Percentiles rank a stretch among this genome's conserved stretches.
Conservation (phyloP, 768 basidiomycete species). For the Rhodotorula toruloides region DNA sequence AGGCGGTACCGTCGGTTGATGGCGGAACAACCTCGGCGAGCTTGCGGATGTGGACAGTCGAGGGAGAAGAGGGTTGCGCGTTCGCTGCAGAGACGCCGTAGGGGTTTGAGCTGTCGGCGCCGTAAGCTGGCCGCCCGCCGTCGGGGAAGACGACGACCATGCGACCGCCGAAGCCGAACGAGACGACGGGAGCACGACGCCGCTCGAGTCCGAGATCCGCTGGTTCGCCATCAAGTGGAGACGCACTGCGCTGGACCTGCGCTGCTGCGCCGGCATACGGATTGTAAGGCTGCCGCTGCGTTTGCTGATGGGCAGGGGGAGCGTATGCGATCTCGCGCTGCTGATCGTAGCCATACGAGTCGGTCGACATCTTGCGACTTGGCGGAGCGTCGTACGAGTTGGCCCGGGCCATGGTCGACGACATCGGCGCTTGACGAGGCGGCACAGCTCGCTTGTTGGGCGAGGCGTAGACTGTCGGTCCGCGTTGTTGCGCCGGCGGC, state of each 20-base stretch:
- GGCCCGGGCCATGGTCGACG: neutral
- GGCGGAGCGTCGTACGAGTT: slow-evolving; percentile 13
- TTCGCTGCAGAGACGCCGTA: slow-evolving; percentile 56
- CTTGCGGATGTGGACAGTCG: slow-evolving; percentile 59
- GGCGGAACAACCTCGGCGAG: slow-evolving; percentile 66
- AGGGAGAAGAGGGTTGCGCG: slow-evolving; percentile 49
- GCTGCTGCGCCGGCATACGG: slow-evolving; percentile 2
- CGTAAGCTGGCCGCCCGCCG: neutral
- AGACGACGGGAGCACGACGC: slow-evolving; percentile 59
- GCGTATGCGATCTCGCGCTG: slow-evolving; percentile 8
- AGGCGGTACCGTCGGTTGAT: slow-evolving; percentile 56
- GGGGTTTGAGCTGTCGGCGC: slow-evolving; percentile 61
- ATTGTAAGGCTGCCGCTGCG: slow-evolving; percentile 21
- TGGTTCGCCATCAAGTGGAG: neutral
- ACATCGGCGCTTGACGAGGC: neutral
- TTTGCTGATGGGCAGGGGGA: neutral
- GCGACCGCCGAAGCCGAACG: slow-evolving; percentile 91
- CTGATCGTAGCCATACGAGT: slow-evolving; percentile 19
- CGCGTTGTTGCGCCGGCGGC: slow-evolving; percentile 1
- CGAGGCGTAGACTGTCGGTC: neutral
- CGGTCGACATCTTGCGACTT: neutral
- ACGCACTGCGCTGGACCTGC: neutral
- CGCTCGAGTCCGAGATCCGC: slow-evolving; percentile 37
- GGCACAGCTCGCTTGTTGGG: neutral
- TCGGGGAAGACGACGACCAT: slow-evolving; percentile 74